Evolutionary conservation across 345 rosid species (phyloP), one percentile per base, ranked within the genome.

Genomic region (Dimocarpus longan): DNA sequence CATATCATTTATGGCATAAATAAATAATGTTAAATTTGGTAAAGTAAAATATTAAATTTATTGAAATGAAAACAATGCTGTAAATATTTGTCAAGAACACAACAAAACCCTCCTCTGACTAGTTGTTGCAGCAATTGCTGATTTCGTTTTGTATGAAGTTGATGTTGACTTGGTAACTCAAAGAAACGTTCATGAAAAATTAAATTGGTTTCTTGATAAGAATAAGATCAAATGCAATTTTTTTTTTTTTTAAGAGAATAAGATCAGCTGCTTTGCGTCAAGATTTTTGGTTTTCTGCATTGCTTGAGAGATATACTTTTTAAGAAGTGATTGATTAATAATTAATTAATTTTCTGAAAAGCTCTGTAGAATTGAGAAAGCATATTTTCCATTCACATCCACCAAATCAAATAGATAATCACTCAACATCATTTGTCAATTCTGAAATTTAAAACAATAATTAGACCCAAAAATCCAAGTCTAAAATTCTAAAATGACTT

Each of bases 131-230:
- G 37, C 37, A 2, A 32, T 32, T 32, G 68, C 13, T 74, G 56
- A 60, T 13, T 11, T 46, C 32, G 40, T 19, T 40, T 10, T 13
- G 10, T 68, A 12, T 44, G 10, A 12, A n/a, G 19, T 21, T 18
- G 59, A 68, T 57, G 57, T 43, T 24, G 74, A 77, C 74, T 68
- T 68, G 16, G 26, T 16, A 59, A 28, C 64, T 52, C 8, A 3
- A 28, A 28, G 18, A 46, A 28, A 52, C 22, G 26, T 57, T 19
- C n/a, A 18, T 6, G 2, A 19, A 60, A 28, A 6, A 4, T 6
- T 15, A 26, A 22, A 21, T 24, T 70, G 19, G 1, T 13, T 22
- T 22, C 50, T 44, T 13, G 19, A 18, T 59, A 28, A 50, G 50
- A 22, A 32, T 1, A 32, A 32, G 37, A 32, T 32, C 37, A 2